phyloP scores from a whole-genome alignment of 2,329 filamentous ascomycete genomes.

The Cercospora citrullina region DNA sequence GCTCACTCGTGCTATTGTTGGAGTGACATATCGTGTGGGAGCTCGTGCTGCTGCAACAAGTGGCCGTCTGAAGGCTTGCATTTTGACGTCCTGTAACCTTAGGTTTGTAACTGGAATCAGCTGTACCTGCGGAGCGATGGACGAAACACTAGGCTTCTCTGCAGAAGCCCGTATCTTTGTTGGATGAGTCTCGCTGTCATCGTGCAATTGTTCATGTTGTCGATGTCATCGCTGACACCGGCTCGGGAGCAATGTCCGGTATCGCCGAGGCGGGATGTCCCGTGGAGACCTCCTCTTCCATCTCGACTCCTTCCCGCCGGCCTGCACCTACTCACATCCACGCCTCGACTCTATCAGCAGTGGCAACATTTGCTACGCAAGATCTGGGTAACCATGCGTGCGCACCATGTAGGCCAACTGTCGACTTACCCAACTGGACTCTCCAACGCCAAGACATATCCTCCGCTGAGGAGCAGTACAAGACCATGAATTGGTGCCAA shows the following conservation, averaged over 20 bases:
- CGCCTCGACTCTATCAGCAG: too few relatives aligned
- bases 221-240: slow-evolving; percentile 6
- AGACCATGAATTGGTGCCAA: too few relatives aligned
- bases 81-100: not conserved
- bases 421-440: too few relatives aligned
- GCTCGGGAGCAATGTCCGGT: not conserved
- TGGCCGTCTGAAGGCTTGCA: not conserved
- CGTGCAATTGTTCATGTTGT: not conserved
- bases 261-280: not conserved
- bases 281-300: not conserved
- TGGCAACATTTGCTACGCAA: too few relatives aligned
- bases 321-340: too few relatives aligned
- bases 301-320: too few relatives aligned
- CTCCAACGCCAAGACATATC: too few relatives aligned
- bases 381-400: too few relatives aligned
- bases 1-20: not conserved
- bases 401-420: too few relatives aligned
- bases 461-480: too few relatives aligned
- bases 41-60: not conserved
- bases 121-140: not conserved
- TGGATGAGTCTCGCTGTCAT: not conserved
- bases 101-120: not conserved
- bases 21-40: not conserved
- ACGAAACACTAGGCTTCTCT: not conserved
- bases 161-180: not conserved